Evolutionary conservation across 2,329 filamentous ascomycete species (phyloP).

Genomic region (Alternaria gaisen): DNA sequence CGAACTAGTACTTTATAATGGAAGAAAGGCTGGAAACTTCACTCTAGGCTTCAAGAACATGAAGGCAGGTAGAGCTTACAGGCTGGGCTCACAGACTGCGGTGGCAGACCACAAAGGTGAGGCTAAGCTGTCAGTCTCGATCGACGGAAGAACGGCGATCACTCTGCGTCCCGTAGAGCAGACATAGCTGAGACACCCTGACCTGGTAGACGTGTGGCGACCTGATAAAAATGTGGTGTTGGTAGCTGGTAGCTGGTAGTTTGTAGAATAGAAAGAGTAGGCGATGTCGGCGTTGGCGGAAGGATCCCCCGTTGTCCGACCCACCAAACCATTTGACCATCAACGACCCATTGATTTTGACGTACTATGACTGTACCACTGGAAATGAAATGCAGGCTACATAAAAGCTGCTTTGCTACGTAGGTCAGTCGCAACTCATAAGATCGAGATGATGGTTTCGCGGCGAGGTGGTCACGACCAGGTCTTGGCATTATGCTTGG

Average conservation of each 20-base stretch:
- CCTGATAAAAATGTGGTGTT: not conserved
- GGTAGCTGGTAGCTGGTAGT: too few species aligned
- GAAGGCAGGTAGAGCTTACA: conserved; percentile 17
- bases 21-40: not conserved
- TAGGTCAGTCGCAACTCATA: not conserved
- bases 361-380: too few species aligned
- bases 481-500: conserved; percentile 17
- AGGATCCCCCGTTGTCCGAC: not conserved
- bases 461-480: not conserved
- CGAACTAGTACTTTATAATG: not conserved
- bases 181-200: not conserved
- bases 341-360: too few species aligned
- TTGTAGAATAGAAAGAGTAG: too few species aligned
- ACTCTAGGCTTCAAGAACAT: conserved; percentile 24
- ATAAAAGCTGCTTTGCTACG: too few species aligned
- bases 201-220: too few species aligned
- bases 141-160: not conserved
- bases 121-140: not conserved
- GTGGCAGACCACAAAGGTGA: conserved; percentile 12
- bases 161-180: not conserved
- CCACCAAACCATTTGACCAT: not conserved
- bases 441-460: not conserved
- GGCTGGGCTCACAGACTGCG: conserved; percentile 5
- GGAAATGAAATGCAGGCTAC: too few species aligned
- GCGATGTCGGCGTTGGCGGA: not conserved